Evolutionary conservation across 2,329 filamentous ascomycete genomes (phyloP), one percentile per base, ranked within the genome.

Genomic region (Hypoxylon sp.): DNA sequence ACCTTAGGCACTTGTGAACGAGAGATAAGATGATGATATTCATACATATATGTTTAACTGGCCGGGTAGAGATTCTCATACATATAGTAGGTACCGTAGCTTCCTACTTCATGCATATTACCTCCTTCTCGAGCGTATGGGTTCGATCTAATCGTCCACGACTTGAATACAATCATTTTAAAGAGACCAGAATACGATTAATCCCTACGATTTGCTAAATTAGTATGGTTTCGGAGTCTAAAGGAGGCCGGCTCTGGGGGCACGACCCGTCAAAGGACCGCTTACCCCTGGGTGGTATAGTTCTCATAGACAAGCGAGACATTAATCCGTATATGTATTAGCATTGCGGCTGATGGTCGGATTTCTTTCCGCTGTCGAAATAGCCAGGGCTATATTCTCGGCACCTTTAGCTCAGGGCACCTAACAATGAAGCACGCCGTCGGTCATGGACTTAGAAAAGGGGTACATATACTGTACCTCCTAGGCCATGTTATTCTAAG

Each of bases 341-440:
- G 26, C 13, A 42, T 35, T 63, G 50, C 37, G 64, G 50, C 64
- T 67, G 54, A 55, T 31, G n/a, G 58, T 39, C 39, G 24, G 46
- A 44, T 29, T 53, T 11, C 17, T 13, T 44, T 9, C 57, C 48
- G 13, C 29, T 63, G 52, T 54, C 42, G 19, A 39, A 67, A 31
- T 42, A 10, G 35, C 31, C 17, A 52, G 22, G 22, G n/a, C 46
- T 37, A 17, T 37, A 17, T 56, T n/a, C 35, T 56, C 22, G 35
- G 17, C 29, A 56, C 14, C 44, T 33, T 57, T 50, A 63, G 54
- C n/a, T 52, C 22, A 29, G 26, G 19, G 24, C n/a, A 5, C 17
- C 39, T 26, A 26, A 26, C 29, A 31, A 9, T 9, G 6, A 44
- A 17, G 39, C 6, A 44, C 39, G 39, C 6, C 39, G 17, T 22